Evolutionary conservation across 441 rosid species (phyloP).

Genomic region (Corymbia calophylla): DNA sequence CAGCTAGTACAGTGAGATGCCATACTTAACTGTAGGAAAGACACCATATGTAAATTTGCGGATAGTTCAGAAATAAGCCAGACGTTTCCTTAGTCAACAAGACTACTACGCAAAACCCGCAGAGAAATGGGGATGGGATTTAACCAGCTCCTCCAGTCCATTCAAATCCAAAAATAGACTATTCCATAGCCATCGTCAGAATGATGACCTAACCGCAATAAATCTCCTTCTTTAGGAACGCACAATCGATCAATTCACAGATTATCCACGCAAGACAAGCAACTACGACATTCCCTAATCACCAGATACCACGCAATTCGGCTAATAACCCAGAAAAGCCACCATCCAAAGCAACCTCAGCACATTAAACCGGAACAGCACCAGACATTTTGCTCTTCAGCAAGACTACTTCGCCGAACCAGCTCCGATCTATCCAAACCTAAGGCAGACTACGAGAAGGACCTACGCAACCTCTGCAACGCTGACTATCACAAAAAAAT

Average conservation of each 20-base stretch:
- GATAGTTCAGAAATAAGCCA: background rate
- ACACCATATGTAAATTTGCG: background rate
- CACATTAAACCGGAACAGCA: background rate
- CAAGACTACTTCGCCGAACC: background rate
- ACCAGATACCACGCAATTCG: background rate
- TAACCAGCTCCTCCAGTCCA: background rate
- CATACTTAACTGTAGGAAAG: accelerated
- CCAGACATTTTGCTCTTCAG: background rate
- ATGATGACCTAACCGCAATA: background rate
- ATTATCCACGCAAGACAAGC: background rate
- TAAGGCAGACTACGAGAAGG: background rate
- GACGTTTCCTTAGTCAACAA: background rate
- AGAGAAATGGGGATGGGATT: background rate
- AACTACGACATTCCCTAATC: background rate
- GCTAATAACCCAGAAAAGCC: background rate
- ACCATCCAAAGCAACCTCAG: no score
- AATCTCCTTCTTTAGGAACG: background rate
- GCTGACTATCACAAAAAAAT: background rate
- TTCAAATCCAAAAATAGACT: background rate
- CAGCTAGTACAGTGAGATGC: background rate
- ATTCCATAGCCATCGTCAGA: background rate
- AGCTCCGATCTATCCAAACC: background rate
- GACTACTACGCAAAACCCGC: background rate
- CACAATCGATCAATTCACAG: background rate
- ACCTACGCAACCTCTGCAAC: background rate